A percentile compares a stretch with the other conserved stretches of the same genome.
These are phyloP conservation scores for Sequoia sempervirens DNA, from an alignment of 75 land plant species.

Conservation along the genomic window DNA sequence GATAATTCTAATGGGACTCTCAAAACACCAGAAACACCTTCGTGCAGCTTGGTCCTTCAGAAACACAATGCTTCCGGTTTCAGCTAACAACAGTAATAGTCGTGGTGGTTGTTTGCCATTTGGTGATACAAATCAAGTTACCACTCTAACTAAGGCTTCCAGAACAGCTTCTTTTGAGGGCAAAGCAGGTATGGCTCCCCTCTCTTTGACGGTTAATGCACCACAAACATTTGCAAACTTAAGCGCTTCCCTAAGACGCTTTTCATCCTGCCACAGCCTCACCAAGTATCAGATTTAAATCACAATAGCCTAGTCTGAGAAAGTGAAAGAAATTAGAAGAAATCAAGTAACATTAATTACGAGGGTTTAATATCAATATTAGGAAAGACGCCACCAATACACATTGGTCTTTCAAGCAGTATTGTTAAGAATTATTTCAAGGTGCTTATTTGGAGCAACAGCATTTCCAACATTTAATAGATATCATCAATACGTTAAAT, in stretches of 20 bases:
- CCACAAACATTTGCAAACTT: conserved; percentile 70
- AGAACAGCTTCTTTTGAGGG: conserved; percentile 43
- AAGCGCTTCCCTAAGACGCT: conserved; percentile 40
- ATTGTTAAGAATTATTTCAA: neutral
- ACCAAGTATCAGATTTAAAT: neutral
- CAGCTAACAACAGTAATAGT: neutral
- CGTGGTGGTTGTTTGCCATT: neutral
- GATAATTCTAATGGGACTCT: neutral
- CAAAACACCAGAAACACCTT: conserved; percentile 2
- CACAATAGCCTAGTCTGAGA: neutral
- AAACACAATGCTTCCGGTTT: neutral
- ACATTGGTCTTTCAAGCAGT: neutral
- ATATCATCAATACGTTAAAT: neutral
- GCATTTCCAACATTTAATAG: neutral
- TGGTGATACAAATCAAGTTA: neutral
- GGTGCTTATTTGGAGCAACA: neutral
- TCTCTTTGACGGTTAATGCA: conserved; percentile 59
- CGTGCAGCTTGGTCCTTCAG: neutral
- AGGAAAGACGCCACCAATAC: neutral
- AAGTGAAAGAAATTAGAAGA: neutral
- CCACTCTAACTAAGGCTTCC: conserved; percentile 10
- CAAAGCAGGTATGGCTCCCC: conserved; percentile 66
- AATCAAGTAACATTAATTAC: neutral
- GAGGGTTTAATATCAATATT: neutral
- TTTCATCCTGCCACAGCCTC: conserved; percentile 37